phyloP scores from a whole-genome alignment of 2,329 filamentous ascomycete genomes.

The Sporothrix mexicana region DNA sequence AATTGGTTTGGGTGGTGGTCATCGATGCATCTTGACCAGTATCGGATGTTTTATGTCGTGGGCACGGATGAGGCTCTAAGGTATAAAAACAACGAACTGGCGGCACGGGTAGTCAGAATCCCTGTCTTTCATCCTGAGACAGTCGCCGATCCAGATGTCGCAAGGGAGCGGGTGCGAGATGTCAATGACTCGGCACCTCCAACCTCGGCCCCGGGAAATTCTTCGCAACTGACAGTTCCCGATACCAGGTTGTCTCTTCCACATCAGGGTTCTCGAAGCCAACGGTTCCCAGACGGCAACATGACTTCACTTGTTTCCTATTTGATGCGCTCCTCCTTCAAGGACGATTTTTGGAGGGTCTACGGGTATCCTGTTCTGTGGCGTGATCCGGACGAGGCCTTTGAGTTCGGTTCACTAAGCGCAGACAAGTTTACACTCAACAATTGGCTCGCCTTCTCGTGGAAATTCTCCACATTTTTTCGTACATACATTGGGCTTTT shows the following conservation, averaged over 20 bases:
- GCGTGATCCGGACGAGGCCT: slow-evolving; percentile 49
- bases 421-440: slow-evolving; percentile 43
- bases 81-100: slow-evolving; percentile 34
- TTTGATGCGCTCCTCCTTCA: neutral
- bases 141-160: slow-evolving; percentile 48
- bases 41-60: slow-evolving; percentile 61
- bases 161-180: slow-evolving; percentile 34
- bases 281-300: neutral
- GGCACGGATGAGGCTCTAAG: slow-evolving; percentile 49
- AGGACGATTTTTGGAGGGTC: neutral
- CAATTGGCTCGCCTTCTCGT: slow-evolving; percentile 47
- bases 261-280: neutral
- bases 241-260: neutral
- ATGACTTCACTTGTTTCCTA: neutral
- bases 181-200: neutral
- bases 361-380: slow-evolving; percentile 52
- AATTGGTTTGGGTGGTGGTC: slow-evolving; percentile 69
- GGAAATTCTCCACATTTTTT: slow-evolving; percentile 38
- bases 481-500: slow-evolving; percentile 56
- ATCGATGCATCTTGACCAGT: slow-evolving; percentile 54
- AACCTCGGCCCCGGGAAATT: neutral
- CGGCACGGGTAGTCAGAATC: slow-evolving; percentile 44
- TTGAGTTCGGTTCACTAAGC: slow-evolving; percentile 43
- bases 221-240: neutral
- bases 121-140: slow-evolving; percentile 45